Percentiles rank a stretch among this genome's conserved stretches.
Evolutionary conservation across 2,329 filamentous ascomycete species (phyloP).

Genomic region (Fusarium illudens): DNA sequence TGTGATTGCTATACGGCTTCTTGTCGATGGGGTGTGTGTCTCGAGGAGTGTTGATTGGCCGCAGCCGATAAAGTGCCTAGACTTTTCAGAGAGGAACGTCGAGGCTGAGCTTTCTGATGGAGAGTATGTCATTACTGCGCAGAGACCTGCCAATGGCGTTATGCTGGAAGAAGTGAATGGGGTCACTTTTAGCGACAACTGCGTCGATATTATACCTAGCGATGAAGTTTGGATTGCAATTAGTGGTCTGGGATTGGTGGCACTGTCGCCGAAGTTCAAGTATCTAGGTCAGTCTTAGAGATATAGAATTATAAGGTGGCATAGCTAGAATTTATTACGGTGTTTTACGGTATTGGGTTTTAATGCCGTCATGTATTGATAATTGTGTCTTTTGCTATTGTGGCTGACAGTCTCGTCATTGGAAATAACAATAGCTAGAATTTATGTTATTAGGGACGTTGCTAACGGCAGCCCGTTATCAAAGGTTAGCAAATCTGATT

Average conservation of each 20-base stretch:
- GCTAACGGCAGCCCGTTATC: too few relatives aligned
- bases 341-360: too few relatives aligned
- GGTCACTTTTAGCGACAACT: constrained; percentile 62
- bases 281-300: not conserved
- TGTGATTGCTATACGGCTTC: constrained; percentile 58
- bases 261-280: not conserved
- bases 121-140: constrained; percentile 43
- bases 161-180: constrained; percentile 59
- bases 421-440: too few relatives aligned
- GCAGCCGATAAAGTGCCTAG: constrained; percentile 68
- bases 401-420: too few relatives aligned
- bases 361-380: too few relatives aligned
- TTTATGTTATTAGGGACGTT: too few relatives aligned
- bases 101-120: constrained; percentile 44
- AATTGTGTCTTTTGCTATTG: too few relatives aligned
- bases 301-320: not conserved
- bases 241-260: not conserved
- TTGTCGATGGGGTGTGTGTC: constrained; percentile 48
- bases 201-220: constrained; percentile 66
- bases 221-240: constrained; percentile 15
- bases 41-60: constrained; percentile 66
- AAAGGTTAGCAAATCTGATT: too few relatives aligned
- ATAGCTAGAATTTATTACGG: not conserved
- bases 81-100: constrained; percentile 54
- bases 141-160: constrained; percentile 65